Conservation (phyloP, 768 basidiomycete species). For the Dacryopinax primogenitus region DNA sequence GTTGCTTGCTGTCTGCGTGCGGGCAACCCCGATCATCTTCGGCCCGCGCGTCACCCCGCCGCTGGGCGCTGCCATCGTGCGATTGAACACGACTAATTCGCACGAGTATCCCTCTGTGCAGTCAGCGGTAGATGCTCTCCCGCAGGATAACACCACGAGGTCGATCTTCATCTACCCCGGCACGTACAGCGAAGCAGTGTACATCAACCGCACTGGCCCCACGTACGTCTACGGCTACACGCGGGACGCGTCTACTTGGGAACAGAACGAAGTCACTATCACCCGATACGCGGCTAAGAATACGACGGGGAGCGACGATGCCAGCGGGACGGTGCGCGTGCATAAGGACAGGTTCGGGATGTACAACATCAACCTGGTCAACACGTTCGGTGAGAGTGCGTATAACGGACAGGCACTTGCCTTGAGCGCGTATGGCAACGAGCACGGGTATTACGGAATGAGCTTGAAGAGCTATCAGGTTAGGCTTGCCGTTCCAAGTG, state of each 20-base stretch:
- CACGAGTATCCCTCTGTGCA: slow-evolving; percentile 33
- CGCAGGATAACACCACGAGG: slow-evolving; percentile 30
- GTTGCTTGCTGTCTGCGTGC: neutral
- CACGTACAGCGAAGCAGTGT: slow-evolving; percentile 35
- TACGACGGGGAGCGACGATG: slow-evolving; percentile 14
- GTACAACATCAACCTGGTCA: slow-evolving; percentile 16
- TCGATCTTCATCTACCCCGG: slow-evolving; percentile 40
- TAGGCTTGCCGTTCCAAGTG: neutral
- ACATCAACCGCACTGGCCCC: slow-evolving; percentile 36
- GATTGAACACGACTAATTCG: slow-evolving; percentile 30
- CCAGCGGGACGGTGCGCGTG: slow-evolving; percentile 14
- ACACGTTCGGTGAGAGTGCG: slow-evolving; percentile 10
- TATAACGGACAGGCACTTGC: slow-evolving; percentile 1
- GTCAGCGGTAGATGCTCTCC: slow-evolving; percentile 34
- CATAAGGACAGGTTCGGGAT: slow-evolving; percentile 13
- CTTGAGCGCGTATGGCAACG: slow-evolving; percentile 1
- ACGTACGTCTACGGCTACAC: slow-evolving; percentile 18
- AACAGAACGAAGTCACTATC: slow-evolving; percentile 13
- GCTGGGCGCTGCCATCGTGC: slow-evolving; percentile 33
- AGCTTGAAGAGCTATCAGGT: slow-evolving; percentile 10
- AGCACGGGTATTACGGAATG: neutral
- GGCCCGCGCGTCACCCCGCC: slow-evolving; percentile 33
- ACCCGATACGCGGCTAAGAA: slow-evolving; percentile 12
- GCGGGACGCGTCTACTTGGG: slow-evolving; percentile 9
- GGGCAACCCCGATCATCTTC: slow-evolving; percentile 18